Percentiles rank a stretch among this genome's conserved stretches.
These are phyloP conservation scores for Phytophthora hibernalis DNA, from an alignment of 352 stramenopile species.

Conservation along the genomic window DNA sequence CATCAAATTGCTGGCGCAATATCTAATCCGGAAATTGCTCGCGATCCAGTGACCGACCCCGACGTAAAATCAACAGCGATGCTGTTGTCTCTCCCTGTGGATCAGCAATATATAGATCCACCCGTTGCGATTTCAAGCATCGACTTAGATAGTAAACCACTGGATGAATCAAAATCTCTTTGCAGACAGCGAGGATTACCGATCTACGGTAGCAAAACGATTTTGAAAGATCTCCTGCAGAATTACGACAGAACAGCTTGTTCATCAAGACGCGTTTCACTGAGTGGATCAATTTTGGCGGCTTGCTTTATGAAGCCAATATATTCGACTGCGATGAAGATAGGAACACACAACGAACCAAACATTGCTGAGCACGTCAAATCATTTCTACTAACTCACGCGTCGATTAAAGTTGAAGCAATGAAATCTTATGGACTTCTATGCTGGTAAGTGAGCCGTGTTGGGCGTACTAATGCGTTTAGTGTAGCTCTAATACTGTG, in stretches of 20 bases:
- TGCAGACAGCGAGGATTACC: neutral
- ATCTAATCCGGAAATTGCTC: neutral
- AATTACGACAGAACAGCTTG: neutral
- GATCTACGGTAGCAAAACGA: neutral
- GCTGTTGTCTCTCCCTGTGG: neutral
- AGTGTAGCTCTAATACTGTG: neutral
- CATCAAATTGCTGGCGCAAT: slow-evolving; percentile 3
- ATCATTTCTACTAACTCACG: neutral
- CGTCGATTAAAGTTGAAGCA: slow-evolving; percentile 4
- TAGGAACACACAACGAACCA: neutral
- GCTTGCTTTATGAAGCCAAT: slow-evolving; percentile 6
- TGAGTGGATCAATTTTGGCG: slow-evolving; percentile 4
- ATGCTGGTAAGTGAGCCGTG: slow-evolving; percentile 1
- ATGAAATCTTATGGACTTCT: slow-evolving; percentile 1
- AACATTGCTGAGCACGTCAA: slow-evolving; percentile 1
- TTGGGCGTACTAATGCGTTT: too few relatives aligned
- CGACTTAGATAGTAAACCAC: neutral
- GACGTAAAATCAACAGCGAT: neutral
- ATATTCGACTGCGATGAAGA: slow-evolving; percentile 1
- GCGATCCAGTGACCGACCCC: slow-evolving; percentile 3
- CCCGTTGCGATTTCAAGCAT: neutral
- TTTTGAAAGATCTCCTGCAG: slow-evolving; percentile 5
- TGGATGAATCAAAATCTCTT: neutral
- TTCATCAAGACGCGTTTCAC: slow-evolving; percentile 1
- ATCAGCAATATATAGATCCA: neutral